Conservation (phyloP, 345 rosid species). For the Carallia brachiata region DNA sequence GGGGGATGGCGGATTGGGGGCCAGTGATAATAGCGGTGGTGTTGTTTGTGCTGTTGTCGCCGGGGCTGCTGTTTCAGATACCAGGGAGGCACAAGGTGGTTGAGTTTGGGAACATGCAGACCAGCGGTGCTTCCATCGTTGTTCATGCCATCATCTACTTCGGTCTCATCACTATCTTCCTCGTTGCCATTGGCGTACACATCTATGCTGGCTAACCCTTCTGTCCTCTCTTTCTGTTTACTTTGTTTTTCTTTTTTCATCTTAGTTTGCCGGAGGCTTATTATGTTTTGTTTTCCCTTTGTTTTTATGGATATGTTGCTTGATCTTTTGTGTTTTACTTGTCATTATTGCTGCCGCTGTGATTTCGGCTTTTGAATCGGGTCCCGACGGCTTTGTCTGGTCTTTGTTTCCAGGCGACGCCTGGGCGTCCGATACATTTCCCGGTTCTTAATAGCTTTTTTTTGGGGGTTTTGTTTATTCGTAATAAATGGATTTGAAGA, state of each 20-base stretch:
- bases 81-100: background rate
- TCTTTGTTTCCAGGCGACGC: too few relatives aligned
- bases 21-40: background rate
- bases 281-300: too few relatives aligned
- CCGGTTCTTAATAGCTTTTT: too few relatives aligned
- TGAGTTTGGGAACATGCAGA: background rate
- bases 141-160: background rate
- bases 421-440: too few relatives aligned
- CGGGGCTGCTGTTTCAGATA: background rate
- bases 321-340: too few relatives aligned
- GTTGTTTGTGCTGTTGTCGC: background rate
- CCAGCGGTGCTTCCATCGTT: background rate
- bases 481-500: too few relatives aligned
- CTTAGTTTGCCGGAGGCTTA: background rate
- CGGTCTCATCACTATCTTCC: background rate
- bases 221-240: background rate
- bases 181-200: background rate
- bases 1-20: constrained; percentile 1
- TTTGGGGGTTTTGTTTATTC: too few relatives aligned
- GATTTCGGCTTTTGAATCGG: too few relatives aligned
- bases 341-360: too few relatives aligned
- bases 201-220: background rate
- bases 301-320: too few relatives aligned
- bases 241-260: background rate
- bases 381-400: too few relatives aligned